Conservation (phyloP, 768 basidiomycete genomes). For the Mycena vitilis region DNA sequence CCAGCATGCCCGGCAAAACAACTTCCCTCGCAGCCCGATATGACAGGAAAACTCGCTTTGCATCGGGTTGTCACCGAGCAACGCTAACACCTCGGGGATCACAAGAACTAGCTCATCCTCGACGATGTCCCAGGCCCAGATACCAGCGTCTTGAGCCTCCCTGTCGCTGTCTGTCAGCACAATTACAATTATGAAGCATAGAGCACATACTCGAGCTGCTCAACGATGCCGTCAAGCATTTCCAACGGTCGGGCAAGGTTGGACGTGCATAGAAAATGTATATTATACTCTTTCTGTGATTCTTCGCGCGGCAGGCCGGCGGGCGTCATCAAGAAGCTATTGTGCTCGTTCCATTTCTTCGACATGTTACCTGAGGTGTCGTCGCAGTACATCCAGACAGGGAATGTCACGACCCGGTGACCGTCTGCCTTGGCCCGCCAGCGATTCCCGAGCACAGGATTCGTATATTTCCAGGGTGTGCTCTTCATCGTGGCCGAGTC, state of each 20-base stretch:
- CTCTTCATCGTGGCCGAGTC: background rate
- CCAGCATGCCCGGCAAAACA: conserved; percentile 54
- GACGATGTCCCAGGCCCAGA: conserved; percentile 52
- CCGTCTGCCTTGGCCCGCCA: conserved; percentile 21
- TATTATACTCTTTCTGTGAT: conserved; percentile 47
- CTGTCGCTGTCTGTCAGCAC: background rate
- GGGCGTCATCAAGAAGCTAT: conserved; percentile 41
- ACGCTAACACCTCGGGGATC: conserved; percentile 44
- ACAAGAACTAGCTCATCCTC: conserved; percentile 44
- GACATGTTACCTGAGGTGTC: conserved; percentile 46
- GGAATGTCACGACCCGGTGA: conserved; percentile 34
- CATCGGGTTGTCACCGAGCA: conserved; percentile 61
- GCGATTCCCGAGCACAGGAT: conserved; percentile 12
- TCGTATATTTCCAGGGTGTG: conserved; percentile 5
- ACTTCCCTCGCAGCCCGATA: conserved; percentile 50
- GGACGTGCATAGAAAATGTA: conserved; percentile 56
- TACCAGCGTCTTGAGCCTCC: conserved; percentile 42
- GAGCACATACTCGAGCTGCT: conserved; percentile 44
- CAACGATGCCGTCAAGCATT: conserved; percentile 55
- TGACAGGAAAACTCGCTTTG: conserved; percentile 58
- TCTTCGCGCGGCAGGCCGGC: conserved; percentile 49
- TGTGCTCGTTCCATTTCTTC: conserved; percentile 39
- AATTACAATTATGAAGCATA: background rate
- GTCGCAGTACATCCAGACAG: conserved; percentile 42
- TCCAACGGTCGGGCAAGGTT: conserved; percentile 56